Percentiles rank a stretch among this genome's conserved stretches.
phyloP scores from a whole-genome alignment of 1,139 yeast genomes.

The Blastobotrys proliferans region DNA sequence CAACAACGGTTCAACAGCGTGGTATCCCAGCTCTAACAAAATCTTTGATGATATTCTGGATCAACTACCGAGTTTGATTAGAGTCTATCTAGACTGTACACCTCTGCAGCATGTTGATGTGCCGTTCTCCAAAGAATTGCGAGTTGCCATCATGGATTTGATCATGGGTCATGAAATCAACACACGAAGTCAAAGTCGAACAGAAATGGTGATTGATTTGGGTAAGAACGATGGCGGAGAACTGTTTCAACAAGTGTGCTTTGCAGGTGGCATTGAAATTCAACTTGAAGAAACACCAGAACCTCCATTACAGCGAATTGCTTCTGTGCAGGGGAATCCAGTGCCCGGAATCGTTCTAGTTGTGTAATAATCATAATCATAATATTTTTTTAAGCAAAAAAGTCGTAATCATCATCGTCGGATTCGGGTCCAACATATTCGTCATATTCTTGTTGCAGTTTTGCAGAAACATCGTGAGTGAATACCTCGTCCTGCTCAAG shows the following conservation, averaged over 20 bases:
- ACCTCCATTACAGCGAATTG: conserved; percentile 11
- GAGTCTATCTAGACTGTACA: conserved; percentile 7
- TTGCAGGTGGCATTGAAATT: conserved; percentile 10
- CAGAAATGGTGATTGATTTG: not conserved
- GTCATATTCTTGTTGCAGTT: conserved; percentile 17
- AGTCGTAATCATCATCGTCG: conserved; percentile 14
- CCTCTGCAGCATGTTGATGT: not conserved
- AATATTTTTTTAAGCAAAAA: conserved; percentile 5
- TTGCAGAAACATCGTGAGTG: conserved; percentile 17
- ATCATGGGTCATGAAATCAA: not conserved
- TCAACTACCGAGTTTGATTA: conserved; percentile 5
- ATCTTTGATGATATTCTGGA: not conserved
- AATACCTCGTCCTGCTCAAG: conserved; percentile 22
- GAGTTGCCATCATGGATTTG: conserved; percentile 2
- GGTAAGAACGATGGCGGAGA: conserved; percentile 5
- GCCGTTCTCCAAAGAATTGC: conserved; percentile 5
- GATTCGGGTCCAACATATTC: conserved; percentile 14
- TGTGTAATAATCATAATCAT: not conserved
- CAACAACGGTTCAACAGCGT: not conserved
- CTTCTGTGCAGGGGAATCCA: not conserved
- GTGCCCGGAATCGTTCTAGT: not conserved
- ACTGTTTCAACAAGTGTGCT: not conserved
- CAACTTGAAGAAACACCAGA: conserved; percentile 8
- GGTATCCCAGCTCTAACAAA: conserved; percentile 1
- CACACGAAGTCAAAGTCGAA: not conserved